Base-by-base conservation (phyloP, 1,284 basidiomycete genomes). In the Pterulicium gracile region DNA sequence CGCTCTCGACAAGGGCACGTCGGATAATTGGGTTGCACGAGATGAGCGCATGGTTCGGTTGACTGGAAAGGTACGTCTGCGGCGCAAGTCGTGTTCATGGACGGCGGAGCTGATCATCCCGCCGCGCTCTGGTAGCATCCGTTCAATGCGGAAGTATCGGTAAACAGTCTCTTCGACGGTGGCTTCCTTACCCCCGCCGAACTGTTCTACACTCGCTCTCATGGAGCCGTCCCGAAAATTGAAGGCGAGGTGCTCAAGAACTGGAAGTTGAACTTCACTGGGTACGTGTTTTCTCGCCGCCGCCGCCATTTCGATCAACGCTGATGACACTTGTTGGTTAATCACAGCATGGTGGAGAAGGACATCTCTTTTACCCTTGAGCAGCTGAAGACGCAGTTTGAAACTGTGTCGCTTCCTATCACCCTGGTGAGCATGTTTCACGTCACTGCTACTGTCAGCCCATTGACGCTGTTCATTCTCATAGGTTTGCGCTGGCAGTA, bases 171-270 rank as follows among this genome's bases (percentile, higher is more conserved):
- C 2, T 77, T 74, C 54, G 54, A 62, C 4, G 62, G 69, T 58
- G 77, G 81, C 15, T 84, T 84, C 56, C 55, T 84, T 42, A 84
- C 81, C 0, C 76, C 81, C 0, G 68, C 70, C 34, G 67, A 74
- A 49, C 66, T 84, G n/a, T 78, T 79, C 59, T 83, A 73, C 55
- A 80, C 83, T 15, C 72, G 81, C 17, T 80, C 77, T 51, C 81
- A 84, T 54, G 81, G 81, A 14, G 71, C 77, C 1, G 79, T 80
- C 2, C 81, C 81, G 0, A 57, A 60, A 15, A 63, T 81, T 17
- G 61, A 66, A 17, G 58, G 58, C 3, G 58, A 66, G 5, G 56
- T 59, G 17, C 63, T 66, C 3, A 54, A 55, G 2, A 55, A 63
- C 14, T 83, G 81, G 81, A 67, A 60, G 46, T 51, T 83, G 17